Percentiles rank a stretch among this genome's conserved stretches.
Evolutionary conservation across 2,329 filamentous ascomycete species (phyloP).

Genomic region (Fusarium sp.): DNA sequence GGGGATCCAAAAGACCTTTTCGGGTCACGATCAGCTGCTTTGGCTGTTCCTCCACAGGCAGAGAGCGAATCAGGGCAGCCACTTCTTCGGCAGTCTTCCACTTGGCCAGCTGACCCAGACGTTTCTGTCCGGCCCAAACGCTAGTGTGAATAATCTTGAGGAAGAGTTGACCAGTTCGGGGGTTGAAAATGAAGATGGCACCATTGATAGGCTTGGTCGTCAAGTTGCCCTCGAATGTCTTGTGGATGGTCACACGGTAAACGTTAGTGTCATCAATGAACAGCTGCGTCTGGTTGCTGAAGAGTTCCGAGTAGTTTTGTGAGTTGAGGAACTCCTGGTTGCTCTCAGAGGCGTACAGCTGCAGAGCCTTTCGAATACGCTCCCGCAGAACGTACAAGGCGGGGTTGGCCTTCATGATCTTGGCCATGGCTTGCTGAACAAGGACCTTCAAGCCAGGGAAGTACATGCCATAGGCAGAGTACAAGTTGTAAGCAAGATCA

Average conservation of each 20-base stretch:
- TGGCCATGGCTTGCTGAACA: slow-evolving; percentile 98
- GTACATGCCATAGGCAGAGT: slow-evolving; percentile 98
- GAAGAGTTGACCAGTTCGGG: slow-evolving; percentile 97
- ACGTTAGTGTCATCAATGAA: slow-evolving; percentile 99
- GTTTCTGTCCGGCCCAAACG: slow-evolving; percentile 99
- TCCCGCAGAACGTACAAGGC: slow-evolving; percentile 95
- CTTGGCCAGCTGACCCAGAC: slow-evolving; percentile 96
- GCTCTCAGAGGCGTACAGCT: slow-evolving; percentile 97
- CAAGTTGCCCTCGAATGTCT: slow-evolving; percentile 98
- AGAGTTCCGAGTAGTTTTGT: slow-evolving; percentile 98
- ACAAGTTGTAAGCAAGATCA: slow-evolving; percentile 97
- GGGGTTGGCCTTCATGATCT: slow-evolving; percentile 99
- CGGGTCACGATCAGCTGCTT: slow-evolving; percentile 98
- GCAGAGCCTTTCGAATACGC: slow-evolving; percentile 97
- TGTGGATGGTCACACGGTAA: slow-evolving; percentile 99
- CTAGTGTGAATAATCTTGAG: slow-evolving; percentile 99
- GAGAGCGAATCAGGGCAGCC: slow-evolving; percentile 91
- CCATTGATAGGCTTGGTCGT: slow-evolving; percentile 99
- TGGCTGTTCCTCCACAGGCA: slow-evolving; percentile 97
- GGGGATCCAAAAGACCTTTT: slow-evolving; percentile 95
- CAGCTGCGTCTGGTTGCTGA: slow-evolving; percentile 98
- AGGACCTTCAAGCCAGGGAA: slow-evolving; percentile 97
- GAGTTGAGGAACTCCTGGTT: slow-evolving; percentile 99
- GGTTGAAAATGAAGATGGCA: slow-evolving; percentile 99
- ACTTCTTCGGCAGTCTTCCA: slow-evolving; percentile 99